Percentiles rank a stretch among this genome's conserved stretches.
phyloP scores from a whole-genome alignment of 306 rosid genomes.

The Crotalaria pallida region DNA sequence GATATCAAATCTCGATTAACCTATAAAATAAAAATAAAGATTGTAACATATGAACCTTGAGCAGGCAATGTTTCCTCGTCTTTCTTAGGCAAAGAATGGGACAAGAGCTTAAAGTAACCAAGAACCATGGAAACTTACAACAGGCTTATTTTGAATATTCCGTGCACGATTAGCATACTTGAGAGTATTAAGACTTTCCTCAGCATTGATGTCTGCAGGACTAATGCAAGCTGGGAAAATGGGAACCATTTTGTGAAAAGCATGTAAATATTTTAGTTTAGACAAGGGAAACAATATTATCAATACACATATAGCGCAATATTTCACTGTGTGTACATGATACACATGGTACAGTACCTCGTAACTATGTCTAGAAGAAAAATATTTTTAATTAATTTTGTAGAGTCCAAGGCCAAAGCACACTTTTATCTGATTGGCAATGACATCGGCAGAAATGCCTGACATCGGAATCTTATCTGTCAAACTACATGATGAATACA shows the following conservation, averaged over 20 bases:
- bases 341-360: background rate
- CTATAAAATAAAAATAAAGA: conserved; percentile 34
- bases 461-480: background rate
- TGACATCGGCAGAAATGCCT: background rate
- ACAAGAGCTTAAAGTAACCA: conserved; percentile 9
- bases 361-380: conserved; percentile 2
- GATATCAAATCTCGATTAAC: conserved; percentile 73
- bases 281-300: background rate
- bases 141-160: conserved; percentile 82
- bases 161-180: conserved; percentile 93
- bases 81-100: background rate
- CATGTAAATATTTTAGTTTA: conserved; percentile 11
- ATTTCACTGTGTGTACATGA: background rate
- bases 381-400: background rate
- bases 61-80: background rate
- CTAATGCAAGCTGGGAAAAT: conserved; percentile 69
- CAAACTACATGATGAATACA: conserved; percentile 2
- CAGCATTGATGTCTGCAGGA: conserved; percentile 79
- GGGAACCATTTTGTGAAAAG: conserved; percentile 23
- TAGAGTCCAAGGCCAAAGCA: conserved; percentile 1
- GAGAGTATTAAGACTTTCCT: conserved; percentile 80
- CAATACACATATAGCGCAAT: background rate
- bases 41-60: conserved; percentile 22
- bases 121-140: conserved; percentile 48
- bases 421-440: conserved; percentile 1